Evolutionary conservation across 164 flowering plant genomes (phyloP), one percentile per base, ranked within the genome.

Genomic region (Dillenia suffruticosa): DNA sequence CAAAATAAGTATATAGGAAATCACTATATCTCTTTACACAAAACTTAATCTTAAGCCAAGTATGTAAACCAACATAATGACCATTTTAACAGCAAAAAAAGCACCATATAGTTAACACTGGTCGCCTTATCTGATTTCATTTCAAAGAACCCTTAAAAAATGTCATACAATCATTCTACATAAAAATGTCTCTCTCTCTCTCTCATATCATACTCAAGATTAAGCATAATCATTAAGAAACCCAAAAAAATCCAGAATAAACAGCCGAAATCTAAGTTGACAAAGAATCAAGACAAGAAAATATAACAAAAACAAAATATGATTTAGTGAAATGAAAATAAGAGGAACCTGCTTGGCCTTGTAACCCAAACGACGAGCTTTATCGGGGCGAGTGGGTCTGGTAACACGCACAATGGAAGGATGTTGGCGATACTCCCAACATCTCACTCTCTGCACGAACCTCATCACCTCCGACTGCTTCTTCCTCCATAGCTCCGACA

Each of bases 401-500:
- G 77, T 78, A 52, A 74, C 79, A 11, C 82, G 79, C 12, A 74
- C 79, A 14, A 81, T 79, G 8, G 85, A 74, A 46, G 85, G 82
- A 22, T 50, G 82, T 70, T 81, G 85, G 40, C 84, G 78, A 61
- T 76, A 81, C 77, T 87, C 93, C 93, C 93, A 87, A 71, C 90
- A 85, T 70, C 90, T 74, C 14, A 85, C 89, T 79, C 90, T 79
- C 73, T 77, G 94, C 75, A 83, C 53, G 65, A 88, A 88, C 77
- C 94, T 79, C 94, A 85, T 88, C 66, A 84, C 89, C 70, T 88
- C 94, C 1, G 94, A 88, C 57, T 85, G 93, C 77, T 87, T 87
- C 86, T 84, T 87, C 80, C 89, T 81, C 90, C 90, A 85, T 76
- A 87, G 72, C 85, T 87, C 90, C 51, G 83, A 79, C 13, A 87